Percentiles rank a stretch among this genome's conserved stretches.
These are phyloP conservation scores for Aspergillus fructus DNA, from an alignment of 2,329 filamentous ascomycete genomes.

Conservation along the genomic window DNA sequence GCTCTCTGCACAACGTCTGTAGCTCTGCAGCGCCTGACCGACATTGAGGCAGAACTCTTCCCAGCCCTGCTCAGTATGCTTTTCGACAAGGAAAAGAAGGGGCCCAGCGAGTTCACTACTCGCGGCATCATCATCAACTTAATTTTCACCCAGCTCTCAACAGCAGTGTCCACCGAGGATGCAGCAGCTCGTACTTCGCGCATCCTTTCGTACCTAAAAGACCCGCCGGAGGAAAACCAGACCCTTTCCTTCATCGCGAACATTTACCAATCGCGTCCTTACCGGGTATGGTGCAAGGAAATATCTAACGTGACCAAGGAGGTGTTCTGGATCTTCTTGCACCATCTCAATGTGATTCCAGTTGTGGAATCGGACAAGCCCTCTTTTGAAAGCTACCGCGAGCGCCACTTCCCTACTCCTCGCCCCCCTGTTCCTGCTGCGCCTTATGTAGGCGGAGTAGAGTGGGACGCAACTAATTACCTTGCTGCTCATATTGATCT, in stretches of 20 bases:
- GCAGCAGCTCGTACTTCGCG: constrained; percentile 63
- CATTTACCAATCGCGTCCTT: constrained; percentile 83
- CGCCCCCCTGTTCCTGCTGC: constrained; percentile 89
- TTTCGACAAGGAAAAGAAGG: constrained; percentile 97
- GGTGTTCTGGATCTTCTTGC: constrained; percentile 98
- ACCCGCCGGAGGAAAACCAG: constrained; percentile 73
- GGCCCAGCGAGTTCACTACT: constrained; percentile 93
- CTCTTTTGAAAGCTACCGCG: constrained; percentile 36
- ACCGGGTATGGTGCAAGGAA: constrained; percentile 92
- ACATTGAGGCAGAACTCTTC: constrained; percentile 78
- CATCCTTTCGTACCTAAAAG: constrained; percentile 77
- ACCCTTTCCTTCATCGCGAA: constrained; percentile 84
- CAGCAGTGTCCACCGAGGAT: constrained; percentile 61
- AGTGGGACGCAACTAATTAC: constrained; percentile 99
- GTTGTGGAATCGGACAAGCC: constrained; percentile 34
- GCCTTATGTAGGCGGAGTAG: constrained; percentile 93
- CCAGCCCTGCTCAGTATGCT: constrained; percentile 83
- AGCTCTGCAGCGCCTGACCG: constrained; percentile 76
- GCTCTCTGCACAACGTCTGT: constrained; percentile 88
- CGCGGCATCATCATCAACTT: constrained; percentile 86
- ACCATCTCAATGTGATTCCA: constrained; percentile 85
- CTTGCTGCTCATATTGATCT: constrained; percentile 89
- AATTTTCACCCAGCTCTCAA: constrained; percentile 82
- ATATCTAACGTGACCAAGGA: constrained; percentile 91
- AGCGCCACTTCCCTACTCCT: constrained; percentile 77